Evolutionary conservation across 2,329 filamentous ascomycete genomes (phyloP).

Genomic region (Trichoderma cornu-damae): DNA sequence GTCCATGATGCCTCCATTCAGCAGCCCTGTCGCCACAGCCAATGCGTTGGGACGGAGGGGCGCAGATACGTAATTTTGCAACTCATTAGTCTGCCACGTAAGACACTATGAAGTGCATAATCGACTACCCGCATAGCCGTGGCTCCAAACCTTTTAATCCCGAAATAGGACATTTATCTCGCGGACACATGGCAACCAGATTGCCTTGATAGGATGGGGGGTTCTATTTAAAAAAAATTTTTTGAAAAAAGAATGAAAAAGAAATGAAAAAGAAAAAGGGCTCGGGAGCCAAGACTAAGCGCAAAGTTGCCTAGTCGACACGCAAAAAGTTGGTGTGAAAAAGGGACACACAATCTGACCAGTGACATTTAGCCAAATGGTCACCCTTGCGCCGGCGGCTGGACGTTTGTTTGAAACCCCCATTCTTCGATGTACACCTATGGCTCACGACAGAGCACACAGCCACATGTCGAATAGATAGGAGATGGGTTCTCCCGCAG

Average conservation of each 20-base stretch:
- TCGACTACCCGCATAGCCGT: not conserved
- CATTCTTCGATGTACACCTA: not conserved
- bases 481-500: too few species aligned
- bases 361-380: not conserved
- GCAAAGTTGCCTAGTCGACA: not conserved
- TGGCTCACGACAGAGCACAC: conserved; percentile 6
- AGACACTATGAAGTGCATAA: not conserved
- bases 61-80: not conserved
- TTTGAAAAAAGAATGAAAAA: not conserved
- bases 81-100: conserved; percentile 10
- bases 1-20: not conserved
- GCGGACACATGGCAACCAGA: not conserved
- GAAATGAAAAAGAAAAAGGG: not conserved
- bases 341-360: not conserved
- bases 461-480: too few species aligned
- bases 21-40: not conserved
- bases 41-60: not conserved
- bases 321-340: not conserved
- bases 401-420: not conserved
- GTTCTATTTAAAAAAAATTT: not conserved
- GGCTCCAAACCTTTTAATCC: not conserved
- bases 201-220: not conserved
- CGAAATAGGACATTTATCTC: not conserved
- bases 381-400: not conserved
- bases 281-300: not conserved